A percentile compares a stretch with the other conserved stretches of the same genome.
phyloP scores from a whole-genome alignment of 1,284 basidiomycete species.

The Gymnopus androsaceus region DNA sequence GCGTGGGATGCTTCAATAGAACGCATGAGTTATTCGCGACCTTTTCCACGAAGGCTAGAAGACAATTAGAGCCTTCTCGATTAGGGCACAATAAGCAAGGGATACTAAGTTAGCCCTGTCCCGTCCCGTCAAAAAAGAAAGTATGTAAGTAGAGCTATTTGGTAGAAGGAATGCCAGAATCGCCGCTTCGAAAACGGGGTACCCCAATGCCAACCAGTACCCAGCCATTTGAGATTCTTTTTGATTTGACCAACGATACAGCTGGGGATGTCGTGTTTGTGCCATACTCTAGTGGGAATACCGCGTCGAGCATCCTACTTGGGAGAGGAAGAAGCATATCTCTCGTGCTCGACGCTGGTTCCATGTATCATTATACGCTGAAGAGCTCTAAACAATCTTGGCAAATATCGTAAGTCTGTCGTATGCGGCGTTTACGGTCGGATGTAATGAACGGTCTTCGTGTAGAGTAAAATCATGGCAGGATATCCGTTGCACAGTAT shows the following conservation, averaged over 20 bases:
- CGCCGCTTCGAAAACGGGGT: neutral
- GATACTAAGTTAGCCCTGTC: too few relatives aligned
- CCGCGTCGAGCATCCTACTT: constrained; percentile 18
- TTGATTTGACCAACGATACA: constrained; percentile 52
- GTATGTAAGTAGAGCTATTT: neutral
- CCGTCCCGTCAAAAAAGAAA: neutral
- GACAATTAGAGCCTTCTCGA: constrained; percentile 11
- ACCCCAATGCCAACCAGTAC: constrained; percentile 51
- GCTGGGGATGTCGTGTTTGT: constrained; percentile 36
- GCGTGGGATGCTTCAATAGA: too few relatives aligned
- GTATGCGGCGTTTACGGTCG: constrained; percentile 19
- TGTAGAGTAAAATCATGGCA: constrained; percentile 44
- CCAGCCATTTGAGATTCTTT: constrained; percentile 48
- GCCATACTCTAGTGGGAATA: constrained; percentile 12
- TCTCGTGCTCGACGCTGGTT: constrained; percentile 54
- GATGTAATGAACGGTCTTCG: neutral
- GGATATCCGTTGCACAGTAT: constrained; percentile 39
- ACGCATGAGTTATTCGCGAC: too few relatives aligned
- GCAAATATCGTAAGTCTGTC: constrained; percentile 39
- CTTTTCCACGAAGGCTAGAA: neutral
- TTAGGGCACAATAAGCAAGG: constrained; percentile 6
- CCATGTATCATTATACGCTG: constrained; percentile 55
- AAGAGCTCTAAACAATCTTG: constrained; percentile 36
- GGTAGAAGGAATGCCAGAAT: neutral
- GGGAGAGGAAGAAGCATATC: constrained; percentile 31